Percentiles rank a stretch among this genome's conserved stretches.
Conservation (phyloP, 1,284 basidiomycete species). For the Ganoderma leucocontextum region DNA sequence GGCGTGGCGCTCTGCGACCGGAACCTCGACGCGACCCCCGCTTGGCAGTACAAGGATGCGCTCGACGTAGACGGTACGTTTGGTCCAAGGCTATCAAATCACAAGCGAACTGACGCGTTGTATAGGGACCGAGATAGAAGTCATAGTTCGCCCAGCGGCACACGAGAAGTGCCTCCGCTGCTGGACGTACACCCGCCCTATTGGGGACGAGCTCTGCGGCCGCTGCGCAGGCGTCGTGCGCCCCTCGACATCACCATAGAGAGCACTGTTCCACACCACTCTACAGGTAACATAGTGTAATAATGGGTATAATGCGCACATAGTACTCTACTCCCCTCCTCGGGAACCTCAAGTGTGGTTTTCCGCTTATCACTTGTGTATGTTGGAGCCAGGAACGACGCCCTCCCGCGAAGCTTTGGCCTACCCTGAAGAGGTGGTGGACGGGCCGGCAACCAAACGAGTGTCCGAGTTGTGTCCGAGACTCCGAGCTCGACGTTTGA, state of each 20-base stretch:
- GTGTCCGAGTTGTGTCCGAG: not conserved
- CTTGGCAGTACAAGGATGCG: constrained; percentile 59
- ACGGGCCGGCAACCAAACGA: constrained; percentile 2
- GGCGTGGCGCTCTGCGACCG: constrained; percentile 59
- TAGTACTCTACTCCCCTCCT: constrained; percentile 3
- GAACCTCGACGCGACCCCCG: constrained; percentile 47
- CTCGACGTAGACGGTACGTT: constrained; percentile 53
- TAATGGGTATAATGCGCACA: constrained; percentile 18
- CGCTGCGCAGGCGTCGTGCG: constrained; percentile 57
- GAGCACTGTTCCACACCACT: not conserved
- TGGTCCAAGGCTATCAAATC: not conserved
- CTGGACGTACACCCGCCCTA: constrained; percentile 71
- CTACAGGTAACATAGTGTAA: constrained; percentile 12
- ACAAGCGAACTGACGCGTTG: constrained; percentile 1
- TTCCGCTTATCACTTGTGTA: not conserved
- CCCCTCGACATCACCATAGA: not conserved
- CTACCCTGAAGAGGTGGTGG: constrained; percentile 3
- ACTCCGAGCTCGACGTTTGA: no score
- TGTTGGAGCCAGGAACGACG: not conserved
- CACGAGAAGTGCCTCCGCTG: constrained; percentile 79
- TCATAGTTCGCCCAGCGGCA: constrained; percentile 63
- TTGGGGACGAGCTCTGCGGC: constrained; percentile 60
- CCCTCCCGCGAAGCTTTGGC: constrained; percentile 8
- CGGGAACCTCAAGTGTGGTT: not conserved
- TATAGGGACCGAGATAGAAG: constrained; percentile 48